Conservation (phyloP, 2,329 filamentous ascomycete species). For the Diaporthe sp. region DNA sequence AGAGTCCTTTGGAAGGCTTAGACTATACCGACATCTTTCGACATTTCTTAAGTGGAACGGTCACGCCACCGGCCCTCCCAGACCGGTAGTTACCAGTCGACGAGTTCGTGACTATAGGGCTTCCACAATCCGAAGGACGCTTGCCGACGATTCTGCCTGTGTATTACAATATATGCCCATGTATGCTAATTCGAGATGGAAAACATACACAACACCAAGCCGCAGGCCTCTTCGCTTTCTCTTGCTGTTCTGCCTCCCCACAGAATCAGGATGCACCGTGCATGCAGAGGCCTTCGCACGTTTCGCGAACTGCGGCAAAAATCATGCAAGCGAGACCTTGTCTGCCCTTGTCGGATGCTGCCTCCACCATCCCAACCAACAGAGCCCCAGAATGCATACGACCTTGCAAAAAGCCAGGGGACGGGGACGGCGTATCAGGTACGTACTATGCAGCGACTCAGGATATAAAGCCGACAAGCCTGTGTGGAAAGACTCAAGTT, state of each 20-base stretch:
- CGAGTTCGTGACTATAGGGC: neutral
- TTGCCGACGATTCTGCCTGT: neutral
- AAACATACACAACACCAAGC: neutral
- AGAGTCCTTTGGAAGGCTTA: too few species aligned
- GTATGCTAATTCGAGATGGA: neutral
- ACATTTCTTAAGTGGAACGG: neutral
- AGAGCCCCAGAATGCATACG: neutral
- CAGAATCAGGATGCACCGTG: neutral
- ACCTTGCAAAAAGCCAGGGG: neutral
- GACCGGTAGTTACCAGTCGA: neutral
- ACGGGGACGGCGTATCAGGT: neutral
- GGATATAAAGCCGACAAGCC: neutral
- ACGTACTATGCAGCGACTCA: neutral
- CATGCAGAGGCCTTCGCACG: neutral
- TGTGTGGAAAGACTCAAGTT: neutral
- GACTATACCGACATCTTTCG: neutral
- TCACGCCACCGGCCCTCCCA: neutral
- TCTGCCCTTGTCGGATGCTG: neutral
- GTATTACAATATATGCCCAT: neutral
- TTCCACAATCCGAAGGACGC: neutral
- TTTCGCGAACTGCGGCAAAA: neutral
- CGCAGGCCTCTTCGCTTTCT: neutral
- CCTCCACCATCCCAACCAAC: neutral
- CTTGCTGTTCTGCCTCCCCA: neutral
- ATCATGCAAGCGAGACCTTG: neutral